Conservation (phyloP, 192 early-diverging fungal species). For the Entrophospora sp. region DNA sequence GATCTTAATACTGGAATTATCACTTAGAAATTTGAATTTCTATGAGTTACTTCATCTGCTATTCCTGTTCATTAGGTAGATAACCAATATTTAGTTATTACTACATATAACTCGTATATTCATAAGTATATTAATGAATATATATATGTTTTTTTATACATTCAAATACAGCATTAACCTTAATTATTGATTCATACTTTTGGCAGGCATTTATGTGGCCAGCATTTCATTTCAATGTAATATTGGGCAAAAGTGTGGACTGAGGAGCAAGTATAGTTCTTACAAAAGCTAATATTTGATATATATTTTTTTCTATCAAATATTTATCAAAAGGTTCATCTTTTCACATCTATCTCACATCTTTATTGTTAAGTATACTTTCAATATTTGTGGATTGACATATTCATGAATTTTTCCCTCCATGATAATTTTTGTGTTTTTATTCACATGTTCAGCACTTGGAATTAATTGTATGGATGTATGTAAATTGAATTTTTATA, state of each 20-base stretch:
- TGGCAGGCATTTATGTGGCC: slow-evolving; percentile 67
- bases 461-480: slow-evolving; percentile 61
- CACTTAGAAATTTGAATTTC: slow-evolving; percentile 21
- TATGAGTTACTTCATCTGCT: slow-evolving; percentile 19
- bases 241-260: slow-evolving; percentile 52
- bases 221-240: slow-evolving; percentile 70
- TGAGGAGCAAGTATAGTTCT: slow-evolving; percentile 47
- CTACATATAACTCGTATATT: no score
- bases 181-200: slow-evolving; percentile 66
- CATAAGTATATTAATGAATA: no score
- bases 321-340: slow-evolving; percentile 30
- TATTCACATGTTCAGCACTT: slow-evolving; percentile 73
- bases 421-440: slow-evolving; percentile 47
- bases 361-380: slow-evolving; percentile 53
- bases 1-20: slow-evolving; percentile 32
- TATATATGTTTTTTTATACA: slow-evolving; percentile 16
- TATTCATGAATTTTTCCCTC: slow-evolving; percentile 42
- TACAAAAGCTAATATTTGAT: not conserved
- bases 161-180: slow-evolving; percentile 28
- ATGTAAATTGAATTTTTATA: slow-evolving; percentile 18
- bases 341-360: slow-evolving; percentile 61
- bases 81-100: not conserved
- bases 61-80: slow-evolving; percentile 20
- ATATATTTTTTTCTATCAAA: not conserved
- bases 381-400: slow-evolving; percentile 39